Evolutionary conservation across 768 basidiomycete species (phyloP).

Genomic region (Pulveroboletus ravenelii): DNA sequence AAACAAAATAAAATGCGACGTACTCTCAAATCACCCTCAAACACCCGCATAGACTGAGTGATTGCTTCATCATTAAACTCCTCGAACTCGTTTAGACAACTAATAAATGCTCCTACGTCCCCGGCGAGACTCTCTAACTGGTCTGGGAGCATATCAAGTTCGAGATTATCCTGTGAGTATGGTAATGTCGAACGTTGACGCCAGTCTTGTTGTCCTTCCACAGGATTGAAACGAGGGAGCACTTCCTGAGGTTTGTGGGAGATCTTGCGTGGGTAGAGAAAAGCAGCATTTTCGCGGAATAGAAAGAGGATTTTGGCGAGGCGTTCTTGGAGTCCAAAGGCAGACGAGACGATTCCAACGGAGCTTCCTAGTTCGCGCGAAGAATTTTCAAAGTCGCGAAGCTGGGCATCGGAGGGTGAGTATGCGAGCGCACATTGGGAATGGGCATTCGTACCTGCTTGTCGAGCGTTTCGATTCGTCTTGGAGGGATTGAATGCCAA

Average conservation of each 20-base stretch:
- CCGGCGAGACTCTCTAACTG: conserved; percentile 42
- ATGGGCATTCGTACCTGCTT: conserved; percentile 34
- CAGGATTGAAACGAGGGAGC: conserved; percentile 30
- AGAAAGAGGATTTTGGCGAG: conserved; percentile 45
- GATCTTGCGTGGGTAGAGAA: conserved; percentile 46
- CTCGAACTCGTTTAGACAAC: conserved; percentile 49
- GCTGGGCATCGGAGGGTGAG: conserved; percentile 22
- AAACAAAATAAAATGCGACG: not conserved
- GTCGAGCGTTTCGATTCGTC: conserved; percentile 45
- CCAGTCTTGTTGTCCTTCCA: conserved; percentile 26
- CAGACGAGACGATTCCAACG: conserved; percentile 50
- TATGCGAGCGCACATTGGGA: not conserved
- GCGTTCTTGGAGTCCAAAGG: conserved; percentile 45
- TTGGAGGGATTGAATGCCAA: conserved; percentile 11
- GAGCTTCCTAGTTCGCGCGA: conserved; percentile 52
- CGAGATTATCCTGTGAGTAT: conserved; percentile 34
- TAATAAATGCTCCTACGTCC: conserved; percentile 45
- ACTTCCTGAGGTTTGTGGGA: conserved; percentile 33
- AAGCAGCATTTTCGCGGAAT: conserved; percentile 52
- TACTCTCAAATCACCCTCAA: conserved; percentile 47
- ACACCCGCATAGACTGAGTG: conserved; percentile 41
- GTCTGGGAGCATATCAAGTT: conserved; percentile 42
- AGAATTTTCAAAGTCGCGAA: conserved; percentile 52
- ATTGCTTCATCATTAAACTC: conserved; percentile 51
- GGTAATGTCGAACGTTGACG: conserved; percentile 36